A percentile compares a stretch with the other conserved stretches of the same genome.
phyloP scores from a whole-genome alignment of 2,329 filamentous ascomycete genomes.

The Daldinia eschscholtzii region DNA sequence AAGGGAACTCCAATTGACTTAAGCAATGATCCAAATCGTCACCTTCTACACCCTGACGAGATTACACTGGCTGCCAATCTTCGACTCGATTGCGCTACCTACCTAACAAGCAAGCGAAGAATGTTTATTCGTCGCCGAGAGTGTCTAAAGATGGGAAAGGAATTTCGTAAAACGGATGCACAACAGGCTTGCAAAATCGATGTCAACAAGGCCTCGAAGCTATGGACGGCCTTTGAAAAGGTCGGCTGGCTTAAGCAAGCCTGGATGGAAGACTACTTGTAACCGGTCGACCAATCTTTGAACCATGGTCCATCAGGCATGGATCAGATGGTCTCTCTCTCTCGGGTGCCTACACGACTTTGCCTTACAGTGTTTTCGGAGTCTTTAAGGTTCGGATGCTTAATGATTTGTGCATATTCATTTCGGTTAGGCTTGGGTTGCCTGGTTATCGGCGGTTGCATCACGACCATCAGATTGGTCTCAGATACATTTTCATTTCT shows the following conservation, averaged over 20 bases:
- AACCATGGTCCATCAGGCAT: conserved; percentile 45
- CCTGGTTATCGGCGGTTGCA: conserved; percentile 21
- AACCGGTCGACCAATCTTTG: conserved; percentile 24
- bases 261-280: conserved; percentile 58
- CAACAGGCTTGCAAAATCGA: conserved; percentile 98
- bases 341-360: background rate
- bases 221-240: conserved; percentile 90
- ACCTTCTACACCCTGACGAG: conserved; percentile 83
- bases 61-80: conserved; percentile 80
- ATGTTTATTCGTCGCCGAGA: conserved; percentile 85
- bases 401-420: conserved; percentile 31
- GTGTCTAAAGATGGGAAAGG: conserved; percentile 76
- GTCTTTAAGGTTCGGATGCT: conserved; percentile 13
- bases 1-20: conserved; percentile 85
- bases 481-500: conserved; percentile 32
- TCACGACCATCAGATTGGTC: conserved; percentile 36
- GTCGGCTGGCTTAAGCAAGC: conserved; percentile 81
- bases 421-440: conserved; percentile 20
- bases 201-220: conserved; percentile 94
- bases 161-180: conserved; percentile 94
- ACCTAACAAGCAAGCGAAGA: conserved; percentile 91
- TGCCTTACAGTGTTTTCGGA: background rate
- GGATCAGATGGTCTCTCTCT: conserved; percentile 14
- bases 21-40: conserved; percentile 74
- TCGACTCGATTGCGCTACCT: conserved; percentile 86